phyloP scores from a whole-genome alignment of 805 yeast species.

The Saturnispora dispora region DNA sequence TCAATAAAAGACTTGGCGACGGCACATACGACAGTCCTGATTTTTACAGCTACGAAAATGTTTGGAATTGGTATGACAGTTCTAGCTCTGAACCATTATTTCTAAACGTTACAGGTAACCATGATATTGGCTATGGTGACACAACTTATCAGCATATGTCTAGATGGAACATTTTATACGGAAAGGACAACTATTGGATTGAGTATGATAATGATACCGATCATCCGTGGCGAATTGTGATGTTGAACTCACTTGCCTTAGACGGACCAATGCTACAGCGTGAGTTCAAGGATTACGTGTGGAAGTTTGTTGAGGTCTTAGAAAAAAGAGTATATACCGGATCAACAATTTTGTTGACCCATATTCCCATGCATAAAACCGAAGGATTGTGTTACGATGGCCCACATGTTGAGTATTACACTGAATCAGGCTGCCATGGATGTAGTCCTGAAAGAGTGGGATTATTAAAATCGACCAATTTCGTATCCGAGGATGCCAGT shows the following conservation, averaged over 20 bases:
- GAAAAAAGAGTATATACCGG: conserved; percentile 54
- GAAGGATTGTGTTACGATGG: conserved; percentile 85
- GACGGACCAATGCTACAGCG: conserved; percentile 88
- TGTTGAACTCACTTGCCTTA: conserved; percentile 67
- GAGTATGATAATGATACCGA: conserved; percentile 55
- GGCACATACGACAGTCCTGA: conserved; percentile 25
- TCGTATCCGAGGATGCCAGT: conserved; percentile 56
- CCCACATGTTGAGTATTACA: conserved; percentile 58
- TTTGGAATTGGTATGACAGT: conserved; percentile 52
- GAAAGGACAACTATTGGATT: conserved; percentile 76
- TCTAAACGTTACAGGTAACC: conserved; percentile 87
- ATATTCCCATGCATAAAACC: conserved; percentile 78
- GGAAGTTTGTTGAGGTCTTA: conserved; percentile 63
- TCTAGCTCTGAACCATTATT: conserved; percentile 49
- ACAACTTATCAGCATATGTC: conserved; percentile 87
- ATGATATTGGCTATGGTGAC: conserved; percentile 96
- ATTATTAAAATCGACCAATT: conserved; percentile 75
- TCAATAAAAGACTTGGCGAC: conserved; percentile 22
- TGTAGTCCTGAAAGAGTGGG: conserved; percentile 62
- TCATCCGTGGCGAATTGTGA: conserved; percentile 84
- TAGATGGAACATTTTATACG: conserved; percentile 65
- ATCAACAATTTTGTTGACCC: conserved; percentile 75
- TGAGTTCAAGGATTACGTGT: conserved; percentile 55
- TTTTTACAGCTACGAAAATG: conserved; percentile 45
- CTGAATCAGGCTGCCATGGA: conserved; percentile 36